These are phyloP conservation scores for Diphasiastrum complanatum DNA, from an alignment of 83 land plant species.

Conservation along the genomic window DNA sequence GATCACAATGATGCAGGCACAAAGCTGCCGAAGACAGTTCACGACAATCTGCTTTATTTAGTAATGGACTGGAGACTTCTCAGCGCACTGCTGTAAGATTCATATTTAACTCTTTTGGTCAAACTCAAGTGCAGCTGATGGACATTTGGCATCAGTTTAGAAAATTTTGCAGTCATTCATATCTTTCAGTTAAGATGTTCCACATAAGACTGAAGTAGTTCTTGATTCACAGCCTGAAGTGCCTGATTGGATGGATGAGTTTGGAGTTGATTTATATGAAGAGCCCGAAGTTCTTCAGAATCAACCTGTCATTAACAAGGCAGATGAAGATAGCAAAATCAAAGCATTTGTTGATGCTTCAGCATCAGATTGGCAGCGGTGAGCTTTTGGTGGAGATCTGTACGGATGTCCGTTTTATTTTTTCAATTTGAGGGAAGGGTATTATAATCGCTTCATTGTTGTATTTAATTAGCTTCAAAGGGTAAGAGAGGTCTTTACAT, in stretches of 20 bases:
- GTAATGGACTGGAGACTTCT: too few relatives aligned
- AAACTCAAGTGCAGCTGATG: too few relatives aligned
- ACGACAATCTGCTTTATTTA: too few relatives aligned
- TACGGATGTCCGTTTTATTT: not conserved
- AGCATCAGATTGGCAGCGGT: conserved; percentile 80
- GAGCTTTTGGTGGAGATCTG: not conserved
- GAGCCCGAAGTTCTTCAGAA: conserved; percentile 46
- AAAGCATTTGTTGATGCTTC: conserved; percentile 73
- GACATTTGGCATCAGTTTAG: too few relatives aligned
- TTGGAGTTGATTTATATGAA: conserved; percentile 75
- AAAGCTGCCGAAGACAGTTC: too few relatives aligned
- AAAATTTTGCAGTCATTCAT: too few relatives aligned
- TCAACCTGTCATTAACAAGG: conserved; percentile 38
- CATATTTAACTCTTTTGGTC: too few relatives aligned
- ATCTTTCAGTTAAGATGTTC: too few relatives aligned
- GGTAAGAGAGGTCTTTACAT: not conserved
- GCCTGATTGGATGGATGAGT: conserved; percentile 75
- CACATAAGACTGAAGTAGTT: too few relatives aligned
- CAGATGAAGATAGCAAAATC: conserved; percentile 77
- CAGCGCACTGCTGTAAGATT: too few relatives aligned
- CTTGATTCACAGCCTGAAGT: conserved; percentile 61
- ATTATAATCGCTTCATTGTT: not conserved
- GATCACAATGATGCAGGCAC: too few relatives aligned
- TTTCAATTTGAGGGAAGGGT: not conserved
- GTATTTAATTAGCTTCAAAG: not conserved